Conservation (phyloP, 371 early-diverging fungal genomes). For the Mucor velutinosus region DNA sequence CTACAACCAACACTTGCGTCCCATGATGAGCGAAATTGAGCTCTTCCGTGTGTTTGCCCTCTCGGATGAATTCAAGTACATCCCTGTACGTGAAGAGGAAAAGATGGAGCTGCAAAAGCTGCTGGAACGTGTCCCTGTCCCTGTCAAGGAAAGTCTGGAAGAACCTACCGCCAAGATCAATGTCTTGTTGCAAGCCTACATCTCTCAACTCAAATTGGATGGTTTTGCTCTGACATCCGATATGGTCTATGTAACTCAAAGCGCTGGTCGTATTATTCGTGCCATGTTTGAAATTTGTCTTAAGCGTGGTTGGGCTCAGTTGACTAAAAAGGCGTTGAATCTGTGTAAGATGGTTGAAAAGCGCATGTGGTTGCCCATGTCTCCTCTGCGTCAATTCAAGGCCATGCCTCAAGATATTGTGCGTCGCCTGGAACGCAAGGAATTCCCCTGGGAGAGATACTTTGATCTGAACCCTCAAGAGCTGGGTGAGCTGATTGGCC, state of each 20-base stretch:
- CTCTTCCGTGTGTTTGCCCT: slow-evolving; percentile 89
- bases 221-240: slow-evolving; percentile 96
- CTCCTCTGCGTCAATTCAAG: slow-evolving; percentile 91
- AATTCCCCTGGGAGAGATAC: slow-evolving; percentile 93
- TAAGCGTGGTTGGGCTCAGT: slow-evolving; percentile 93
- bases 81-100: slow-evolving; percentile 96
- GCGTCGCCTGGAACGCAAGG: slow-evolving; percentile 89
- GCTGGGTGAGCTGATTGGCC: slow-evolving; percentile 89
- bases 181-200: slow-evolving; percentile 93
- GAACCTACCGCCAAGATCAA: slow-evolving; percentile 94
- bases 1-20: slow-evolving; percentile 92
- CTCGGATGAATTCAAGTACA: slow-evolving; percentile 92
- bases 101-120: slow-evolving; percentile 90
- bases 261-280: slow-evolving; percentile 91
- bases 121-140: slow-evolving; percentile 93
- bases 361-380: slow-evolving; percentile 92
- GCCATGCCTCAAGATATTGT: slow-evolving; percentile 83
- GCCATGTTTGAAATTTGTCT: slow-evolving; percentile 97
- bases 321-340: slow-evolving; percentile 83
- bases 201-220: slow-evolving; percentile 88
- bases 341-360: slow-evolving; percentile 94
- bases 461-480: slow-evolving; percentile 89
- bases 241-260: slow-evolving; percentile 96
- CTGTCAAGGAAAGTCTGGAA: slow-evolving; percentile 90
- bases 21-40: slow-evolving; percentile 91